These are phyloP conservation scores for Zarea fungicola DNA, from an alignment of 2,329 filamentous ascomycete species.

Conservation along the genomic window DNA sequence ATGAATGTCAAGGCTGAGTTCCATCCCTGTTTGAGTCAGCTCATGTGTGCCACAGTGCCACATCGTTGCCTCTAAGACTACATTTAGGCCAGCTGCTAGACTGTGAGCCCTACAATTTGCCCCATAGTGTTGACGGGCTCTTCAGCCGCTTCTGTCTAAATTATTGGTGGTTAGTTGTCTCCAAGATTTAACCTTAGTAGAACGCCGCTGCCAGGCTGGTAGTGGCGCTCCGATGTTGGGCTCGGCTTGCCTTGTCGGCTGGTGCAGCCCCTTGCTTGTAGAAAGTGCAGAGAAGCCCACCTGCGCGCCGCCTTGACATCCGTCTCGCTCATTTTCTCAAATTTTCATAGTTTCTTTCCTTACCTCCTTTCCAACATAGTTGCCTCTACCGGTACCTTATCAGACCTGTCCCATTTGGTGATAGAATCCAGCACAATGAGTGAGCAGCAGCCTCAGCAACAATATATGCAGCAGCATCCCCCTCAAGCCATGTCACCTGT, in stretches of 20 bases:
- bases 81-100: background rate
- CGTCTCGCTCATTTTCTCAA: too few species aligned
- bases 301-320: too few species aligned
- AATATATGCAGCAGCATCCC: constrained; percentile 4
- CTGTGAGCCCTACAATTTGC: background rate
- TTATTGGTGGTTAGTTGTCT: background rate
- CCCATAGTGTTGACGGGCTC: background rate
- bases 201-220: too few species aligned
- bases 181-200: background rate
- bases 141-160: constrained; percentile 8
- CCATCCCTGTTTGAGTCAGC: constrained; percentile 1
- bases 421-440: background rate
- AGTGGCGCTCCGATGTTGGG: too few species aligned
- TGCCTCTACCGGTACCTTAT: too few species aligned
- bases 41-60: background rate
- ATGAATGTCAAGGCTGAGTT: background rate
- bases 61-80: background rate
- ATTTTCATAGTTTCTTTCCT: too few species aligned
- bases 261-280: too few species aligned
- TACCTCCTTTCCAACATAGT: too few species aligned
- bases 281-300: too few species aligned
- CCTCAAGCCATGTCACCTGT: background rate
- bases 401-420: too few species aligned
- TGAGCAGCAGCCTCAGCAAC: constrained; percentile 1
- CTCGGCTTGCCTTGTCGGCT: too few species aligned